These are phyloP conservation scores for Pyrrhoderma noxium DNA, from an alignment of 1,284 basidiomycete genomes.

Conservation along the genomic window DNA sequence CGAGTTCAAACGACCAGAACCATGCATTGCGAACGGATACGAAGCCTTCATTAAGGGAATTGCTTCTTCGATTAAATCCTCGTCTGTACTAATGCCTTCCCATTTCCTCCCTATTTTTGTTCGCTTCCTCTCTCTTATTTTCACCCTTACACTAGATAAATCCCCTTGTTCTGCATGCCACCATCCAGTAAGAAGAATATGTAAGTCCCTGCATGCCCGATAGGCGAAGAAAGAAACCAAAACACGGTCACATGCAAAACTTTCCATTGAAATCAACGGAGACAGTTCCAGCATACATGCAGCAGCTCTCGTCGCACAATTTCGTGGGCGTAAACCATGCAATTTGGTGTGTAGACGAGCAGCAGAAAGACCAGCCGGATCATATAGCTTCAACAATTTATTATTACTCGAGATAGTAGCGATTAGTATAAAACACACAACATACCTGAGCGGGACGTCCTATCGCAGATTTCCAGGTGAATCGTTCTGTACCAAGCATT, in stretches of 20 bases:
- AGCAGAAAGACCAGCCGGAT: not conserved
- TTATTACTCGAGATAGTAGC: not conserved
- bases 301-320: not conserved
- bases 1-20: too few species aligned
- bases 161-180: conserved; percentile 1
- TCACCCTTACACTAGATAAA: not conserved
- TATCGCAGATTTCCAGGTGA: conserved; percentile 6
- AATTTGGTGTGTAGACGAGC: not conserved
- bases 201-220: conserved; percentile 4
- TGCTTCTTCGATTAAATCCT: too few species aligned
- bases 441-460: conserved; percentile 1
- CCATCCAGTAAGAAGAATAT: conserved; percentile 2
- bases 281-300: not conserved
- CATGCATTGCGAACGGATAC: too few species aligned
- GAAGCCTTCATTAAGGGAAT: too few species aligned
- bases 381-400: not conserved
- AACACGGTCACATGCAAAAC: not conserved
- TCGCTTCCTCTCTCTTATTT: too few species aligned
- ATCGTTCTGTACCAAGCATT: not conserved
- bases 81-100: too few species aligned
- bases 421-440: not conserved
- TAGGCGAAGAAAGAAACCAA: conserved; percentile 3
- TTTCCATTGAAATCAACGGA: not conserved
- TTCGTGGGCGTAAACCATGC: not conserved
- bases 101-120: too few species aligned